Conservation (phyloP, 257 asterid genomes). For the Lantana camara region DNA sequence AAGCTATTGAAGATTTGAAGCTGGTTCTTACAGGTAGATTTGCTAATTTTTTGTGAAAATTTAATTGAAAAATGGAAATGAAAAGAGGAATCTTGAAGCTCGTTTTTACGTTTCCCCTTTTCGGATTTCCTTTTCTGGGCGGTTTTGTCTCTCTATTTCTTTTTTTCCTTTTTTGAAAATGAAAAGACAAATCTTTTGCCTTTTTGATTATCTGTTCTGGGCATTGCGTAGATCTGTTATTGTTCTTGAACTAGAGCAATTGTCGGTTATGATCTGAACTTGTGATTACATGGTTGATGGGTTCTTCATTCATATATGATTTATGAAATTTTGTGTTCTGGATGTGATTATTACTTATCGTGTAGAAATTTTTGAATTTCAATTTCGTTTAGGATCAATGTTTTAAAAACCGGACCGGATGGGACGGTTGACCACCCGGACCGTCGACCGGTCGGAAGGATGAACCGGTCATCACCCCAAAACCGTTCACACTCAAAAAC, state of each 20-base stretch:
- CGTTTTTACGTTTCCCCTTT: not conserved
- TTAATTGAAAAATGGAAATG: too few relatives aligned
- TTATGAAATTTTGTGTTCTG: constrained; percentile 2
- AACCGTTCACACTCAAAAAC: too few relatives aligned
- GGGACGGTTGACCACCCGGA: too few relatives aligned
- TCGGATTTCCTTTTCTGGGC: not conserved
- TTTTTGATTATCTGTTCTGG: not conserved
- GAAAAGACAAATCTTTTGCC: too few relatives aligned
- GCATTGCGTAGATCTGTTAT: constrained; percentile 33
- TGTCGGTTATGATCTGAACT: constrained; percentile 18
- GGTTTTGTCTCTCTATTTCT: not conserved
- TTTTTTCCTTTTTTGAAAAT: not conserved
- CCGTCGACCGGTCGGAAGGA: too few relatives aligned
- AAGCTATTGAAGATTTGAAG: too few relatives aligned
- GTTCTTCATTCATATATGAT: constrained; percentile 20
- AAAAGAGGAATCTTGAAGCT: too few relatives aligned
- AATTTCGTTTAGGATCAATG: constrained; percentile 4
- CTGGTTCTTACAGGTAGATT: too few relatives aligned
- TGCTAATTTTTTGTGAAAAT: too few relatives aligned
- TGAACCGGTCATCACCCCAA: too few relatives aligned
- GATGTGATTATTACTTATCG: not conserved
- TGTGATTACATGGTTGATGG: not conserved
- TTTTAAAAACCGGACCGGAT: too few relatives aligned
- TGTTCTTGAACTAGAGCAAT: not conserved
- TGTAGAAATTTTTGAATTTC: not conserved